A percentile compares a stretch with the other conserved stretches of the same genome.
phyloP scores from a whole-genome alignment of 257 asterid species.

The Ajuga chamaepitys region DNA sequence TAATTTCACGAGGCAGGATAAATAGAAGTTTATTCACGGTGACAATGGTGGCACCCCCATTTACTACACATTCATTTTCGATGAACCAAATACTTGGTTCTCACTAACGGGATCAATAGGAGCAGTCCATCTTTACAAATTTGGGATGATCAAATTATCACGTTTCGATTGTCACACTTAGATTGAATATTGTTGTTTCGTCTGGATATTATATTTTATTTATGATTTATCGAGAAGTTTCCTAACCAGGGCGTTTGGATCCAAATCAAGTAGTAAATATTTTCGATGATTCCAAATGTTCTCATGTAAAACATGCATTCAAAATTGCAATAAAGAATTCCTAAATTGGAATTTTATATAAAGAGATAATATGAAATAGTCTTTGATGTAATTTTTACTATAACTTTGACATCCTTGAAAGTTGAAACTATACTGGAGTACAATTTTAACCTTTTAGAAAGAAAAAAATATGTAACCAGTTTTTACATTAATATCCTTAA shows the following conservation, averaged over 20 bases:
- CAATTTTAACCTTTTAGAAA: too few relatives aligned
- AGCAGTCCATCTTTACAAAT: neutral
- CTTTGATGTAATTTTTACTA: too few relatives aligned
- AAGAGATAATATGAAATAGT: too few relatives aligned
- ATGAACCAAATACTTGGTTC: slow-evolving; percentile 17
- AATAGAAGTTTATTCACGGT: neutral
- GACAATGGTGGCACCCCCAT: slow-evolving; percentile 6
- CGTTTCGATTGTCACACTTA: neutral
- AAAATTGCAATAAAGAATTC: too few relatives aligned
- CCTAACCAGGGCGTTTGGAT: slow-evolving; percentile 19
- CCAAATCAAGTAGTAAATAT: neutral
- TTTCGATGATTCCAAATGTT: too few relatives aligned
- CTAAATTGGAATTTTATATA: too few relatives aligned
- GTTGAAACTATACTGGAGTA: too few relatives aligned
- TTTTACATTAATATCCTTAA: too few relatives aligned
- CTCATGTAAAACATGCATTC: too few relatives aligned
- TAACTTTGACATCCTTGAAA: too few relatives aligned
- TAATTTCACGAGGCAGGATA: neutral
- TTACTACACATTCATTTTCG: slow-evolving; percentile 10
- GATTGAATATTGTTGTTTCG: neutral
- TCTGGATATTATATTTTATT: slow-evolving; percentile 17
- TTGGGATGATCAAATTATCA: slow-evolving; percentile 6
- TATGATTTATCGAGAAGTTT: neutral
- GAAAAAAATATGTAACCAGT: too few relatives aligned
- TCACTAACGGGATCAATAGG: too few relatives aligned